A percentile compares a stretch with the other conserved stretches of the same genome.
phyloP scores from a whole-genome alignment of 108 stramenopile species.

The Skeletonema tropicum region DNA sequence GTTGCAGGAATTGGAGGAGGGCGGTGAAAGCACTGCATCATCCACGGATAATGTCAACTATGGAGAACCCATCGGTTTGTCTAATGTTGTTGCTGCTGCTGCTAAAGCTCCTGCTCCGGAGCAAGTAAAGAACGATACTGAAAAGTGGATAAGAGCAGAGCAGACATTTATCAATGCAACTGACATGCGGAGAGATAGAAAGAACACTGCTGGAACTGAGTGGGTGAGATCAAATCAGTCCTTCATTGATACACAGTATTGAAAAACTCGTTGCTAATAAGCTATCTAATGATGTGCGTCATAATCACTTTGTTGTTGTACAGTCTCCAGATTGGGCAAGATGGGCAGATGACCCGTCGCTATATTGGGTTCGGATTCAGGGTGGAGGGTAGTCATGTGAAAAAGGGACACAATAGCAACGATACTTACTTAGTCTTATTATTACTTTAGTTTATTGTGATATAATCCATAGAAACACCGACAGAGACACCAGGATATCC shows the following conservation, averaged over 20 bases:
- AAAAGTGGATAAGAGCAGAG: conserved; percentile 19
- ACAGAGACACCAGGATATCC: neutral
- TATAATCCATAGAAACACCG: neutral
- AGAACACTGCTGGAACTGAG: conserved; percentile 13
- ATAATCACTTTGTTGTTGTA: neutral
- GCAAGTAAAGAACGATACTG: neutral
- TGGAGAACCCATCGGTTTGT: neutral
- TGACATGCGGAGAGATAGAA: conserved; percentile 5
- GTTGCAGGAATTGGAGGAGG: conserved; percentile 42
- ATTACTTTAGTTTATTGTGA: neutral
- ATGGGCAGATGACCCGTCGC: conserved; percentile 12
- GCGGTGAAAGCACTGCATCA: neutral
- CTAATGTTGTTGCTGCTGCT: conserved; percentile 4
- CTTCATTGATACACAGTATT: conserved; percentile 27
- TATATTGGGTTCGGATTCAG: conserved; percentile 23
- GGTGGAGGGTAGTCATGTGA: conserved; percentile 8
- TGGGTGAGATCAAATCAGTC: conserved; percentile 30
- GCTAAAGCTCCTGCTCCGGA: neutral
- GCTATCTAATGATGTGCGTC: neutral
- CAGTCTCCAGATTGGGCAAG: neutral
- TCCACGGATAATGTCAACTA: neutral
- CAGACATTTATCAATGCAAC: conserved; percentile 9
- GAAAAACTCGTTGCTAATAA: neutral
- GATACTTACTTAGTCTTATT: neutral
- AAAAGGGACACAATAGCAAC: no score